Evolutionary conservation across 352 stramenopile genomes (phyloP), one percentile per base, ranked within the genome.

Genomic region (Globisporangium polare): DNA sequence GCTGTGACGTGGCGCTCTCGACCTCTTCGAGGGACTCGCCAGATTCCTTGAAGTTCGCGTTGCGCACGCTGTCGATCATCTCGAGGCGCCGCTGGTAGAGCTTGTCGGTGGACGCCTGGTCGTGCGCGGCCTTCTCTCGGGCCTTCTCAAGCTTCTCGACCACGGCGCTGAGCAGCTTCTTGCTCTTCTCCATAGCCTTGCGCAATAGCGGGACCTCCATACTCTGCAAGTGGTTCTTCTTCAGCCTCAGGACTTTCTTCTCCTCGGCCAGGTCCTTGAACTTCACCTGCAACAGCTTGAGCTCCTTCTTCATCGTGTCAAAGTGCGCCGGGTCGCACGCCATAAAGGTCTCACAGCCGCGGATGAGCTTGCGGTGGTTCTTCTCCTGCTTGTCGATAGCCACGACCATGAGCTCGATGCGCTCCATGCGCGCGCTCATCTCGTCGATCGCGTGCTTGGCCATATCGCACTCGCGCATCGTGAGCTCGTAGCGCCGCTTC

Each of bases 381-480:
- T 83, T 88, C 57, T 90, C 83, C 65, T 94, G 83, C 24, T 77
- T 72, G 20, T 90, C 79, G 37, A 94, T 88, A 33, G 71, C 76
- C 47, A 68, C 66, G 49, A 87, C 63, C 57, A 90, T 75, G 12
- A 73, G 58, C 33, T 93, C 83, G 33, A 93, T 74, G 70, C 90
- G 87, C 22, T 75, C 71, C 49, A 90, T 72, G 10, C 86, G 83
- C 31, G 66, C 63, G 15, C 71, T 78, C 83, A 94, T 94, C 71
- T 92, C 86, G 35, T 85, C 72, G 5, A 85, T 72, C 5, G 86
- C 86, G 17, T 82, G 75, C 56, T 87, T 83, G 52, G 83, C 83
- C 80, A 92, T 90, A 3, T 91, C 78, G 37, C 77, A 90, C 51
- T 94, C 85, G 7, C 81, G 81, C 73, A 91, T 88, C 43, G 78